Percentiles rank a stretch among this genome's conserved stretches.
Conservation (phyloP, 83 land plant genomes). For the Thuja plicata region DNA sequence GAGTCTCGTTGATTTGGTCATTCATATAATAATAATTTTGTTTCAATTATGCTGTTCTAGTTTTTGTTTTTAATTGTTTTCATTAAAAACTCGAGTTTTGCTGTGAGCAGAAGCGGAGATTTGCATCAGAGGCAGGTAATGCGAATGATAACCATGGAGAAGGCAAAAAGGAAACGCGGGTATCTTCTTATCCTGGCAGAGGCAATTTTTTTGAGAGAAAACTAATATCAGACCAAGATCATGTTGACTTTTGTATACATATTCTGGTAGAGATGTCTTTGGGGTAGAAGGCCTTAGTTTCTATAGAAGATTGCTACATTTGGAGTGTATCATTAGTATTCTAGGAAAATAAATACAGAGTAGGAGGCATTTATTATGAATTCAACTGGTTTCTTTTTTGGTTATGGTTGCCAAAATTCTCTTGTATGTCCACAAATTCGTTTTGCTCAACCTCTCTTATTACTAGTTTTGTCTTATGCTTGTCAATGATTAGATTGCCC, state of each 20-base stretch:
- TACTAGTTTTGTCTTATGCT: background rate
- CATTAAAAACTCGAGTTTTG: background rate
- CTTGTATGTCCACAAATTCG: background rate
- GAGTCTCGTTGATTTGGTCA: background rate
- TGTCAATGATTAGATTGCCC: background rate
- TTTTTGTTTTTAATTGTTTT: background rate
- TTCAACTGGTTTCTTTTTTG: background rate
- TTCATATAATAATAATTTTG: background rate
- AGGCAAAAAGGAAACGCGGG: background rate
- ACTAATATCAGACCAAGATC: background rate
- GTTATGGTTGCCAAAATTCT: background rate
- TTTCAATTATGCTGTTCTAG: background rate
- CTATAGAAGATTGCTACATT: too few species aligned
- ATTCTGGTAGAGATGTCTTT: background rate
- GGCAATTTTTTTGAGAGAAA: background rate
- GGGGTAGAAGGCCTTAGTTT: background rate
- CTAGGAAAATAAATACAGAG: background rate
- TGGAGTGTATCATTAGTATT: too few species aligned
- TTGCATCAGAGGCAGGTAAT: background rate
- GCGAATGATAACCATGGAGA: background rate
- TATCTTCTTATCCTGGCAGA: background rate
- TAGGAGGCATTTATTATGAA: background rate
- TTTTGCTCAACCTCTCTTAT: background rate
- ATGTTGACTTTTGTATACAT: background rate
- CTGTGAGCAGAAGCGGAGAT: background rate